Evolutionary conservation across 768 basidiomycete genomes (phyloP).

Genomic region (Boletus tylopilopsis): DNA sequence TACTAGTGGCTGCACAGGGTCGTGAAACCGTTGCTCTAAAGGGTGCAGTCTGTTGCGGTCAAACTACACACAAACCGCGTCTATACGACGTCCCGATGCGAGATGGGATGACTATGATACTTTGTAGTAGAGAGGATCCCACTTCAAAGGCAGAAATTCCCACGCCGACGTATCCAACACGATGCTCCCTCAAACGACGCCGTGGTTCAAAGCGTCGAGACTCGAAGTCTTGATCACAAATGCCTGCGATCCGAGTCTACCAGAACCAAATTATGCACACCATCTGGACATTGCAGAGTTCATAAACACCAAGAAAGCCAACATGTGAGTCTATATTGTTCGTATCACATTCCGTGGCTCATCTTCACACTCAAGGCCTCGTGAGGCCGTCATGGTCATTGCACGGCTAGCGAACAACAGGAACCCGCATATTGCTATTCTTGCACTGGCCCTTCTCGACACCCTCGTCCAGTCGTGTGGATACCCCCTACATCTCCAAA

Average conservation of each 20-base stretch:
- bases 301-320: constrained; percentile 93
- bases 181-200: constrained; percentile 52
- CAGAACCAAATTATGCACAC: constrained; percentile 87
- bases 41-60: too few species aligned
- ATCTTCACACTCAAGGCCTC: constrained; percentile 51
- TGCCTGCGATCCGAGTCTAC: constrained; percentile 81
- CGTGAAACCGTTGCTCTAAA: too few species aligned
- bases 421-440: constrained; percentile 86
- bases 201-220: constrained; percentile 55
- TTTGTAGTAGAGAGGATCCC: too few species aligned
- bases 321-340: constrained; percentile 64
- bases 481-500: constrained; percentile 96
- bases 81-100: too few species aligned
- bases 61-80: too few species aligned
- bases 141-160: neutral
- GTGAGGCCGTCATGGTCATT: constrained; percentile 86
- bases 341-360: neutral
- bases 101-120: too few species aligned
- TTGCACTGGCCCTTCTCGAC: constrained; percentile 82
- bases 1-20: too few species aligned
- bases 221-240: constrained; percentile 72
- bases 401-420: constrained; percentile 87
- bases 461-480: constrained; percentile 94
- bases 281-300: constrained; percentile 94
- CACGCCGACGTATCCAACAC: neutral